phyloP scores from a whole-genome alignment of 768 basidiomycete genomes.

The Kondoa subrosea region DNA sequence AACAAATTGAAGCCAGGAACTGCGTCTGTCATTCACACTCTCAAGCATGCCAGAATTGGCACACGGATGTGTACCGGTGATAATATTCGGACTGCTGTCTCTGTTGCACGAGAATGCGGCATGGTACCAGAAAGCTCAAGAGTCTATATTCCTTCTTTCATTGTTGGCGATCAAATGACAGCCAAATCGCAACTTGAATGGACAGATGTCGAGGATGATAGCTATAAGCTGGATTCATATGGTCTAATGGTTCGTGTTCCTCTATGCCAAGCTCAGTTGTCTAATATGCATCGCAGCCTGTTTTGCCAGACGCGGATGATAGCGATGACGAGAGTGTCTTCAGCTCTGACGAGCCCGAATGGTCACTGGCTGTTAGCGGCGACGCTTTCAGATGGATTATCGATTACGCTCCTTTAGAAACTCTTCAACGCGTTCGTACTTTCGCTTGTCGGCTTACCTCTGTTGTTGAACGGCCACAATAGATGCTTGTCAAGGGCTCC shows the following conservation, averaged over 20 bases:
- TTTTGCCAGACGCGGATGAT: conserved; percentile 52
- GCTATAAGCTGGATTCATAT: conserved; percentile 71
- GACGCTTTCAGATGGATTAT: conserved; percentile 98
- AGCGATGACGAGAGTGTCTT: conserved; percentile 47
- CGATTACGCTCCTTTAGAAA: conserved; percentile 81
- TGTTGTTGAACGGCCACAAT: conserved; percentile 3
- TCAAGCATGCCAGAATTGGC: conserved; percentile 75
- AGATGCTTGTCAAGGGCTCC: conserved; percentile 97
- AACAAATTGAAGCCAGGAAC: conserved; percentile 92
- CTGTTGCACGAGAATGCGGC: conserved; percentile 84
- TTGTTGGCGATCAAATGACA: conserved; percentile 41
- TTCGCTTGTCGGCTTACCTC: neutral
- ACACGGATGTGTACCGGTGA: conserved; percentile 98
- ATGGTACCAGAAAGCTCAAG: conserved; percentile 74
- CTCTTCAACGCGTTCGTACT: conserved; percentile 62
- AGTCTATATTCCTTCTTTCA: conserved; percentile 68
- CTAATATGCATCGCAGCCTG: conserved; percentile 10
- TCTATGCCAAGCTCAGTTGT: neutral
- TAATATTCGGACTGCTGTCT: conserved; percentile 88
- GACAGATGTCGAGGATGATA: conserved; percentile 75
- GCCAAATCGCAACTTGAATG: conserved; percentile 55
- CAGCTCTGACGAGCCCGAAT: conserved; percentile 37
- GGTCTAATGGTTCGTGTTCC: conserved; percentile 43
- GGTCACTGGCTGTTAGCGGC: conserved; percentile 73
- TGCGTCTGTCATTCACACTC: conserved; percentile 67